These are phyloP conservation scores for Eutypa lata DNA, from an alignment of 2,329 filamentous ascomycete species.

Conservation along the genomic window DNA sequence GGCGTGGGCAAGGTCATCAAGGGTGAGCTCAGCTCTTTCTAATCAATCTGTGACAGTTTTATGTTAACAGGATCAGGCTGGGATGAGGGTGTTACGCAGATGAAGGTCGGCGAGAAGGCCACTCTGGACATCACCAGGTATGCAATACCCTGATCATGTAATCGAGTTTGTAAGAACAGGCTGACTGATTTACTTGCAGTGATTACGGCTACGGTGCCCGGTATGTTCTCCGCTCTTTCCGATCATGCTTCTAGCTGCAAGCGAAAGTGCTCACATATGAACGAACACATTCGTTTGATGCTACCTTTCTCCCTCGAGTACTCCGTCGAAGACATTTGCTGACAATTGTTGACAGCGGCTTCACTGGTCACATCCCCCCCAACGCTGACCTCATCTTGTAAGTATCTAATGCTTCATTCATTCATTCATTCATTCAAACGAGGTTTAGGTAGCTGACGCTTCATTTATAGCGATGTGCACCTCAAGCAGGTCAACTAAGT, in stretches of 20 bases:
- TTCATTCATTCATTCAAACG: background rate
- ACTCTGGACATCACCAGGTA: slow-evolving; percentile 78
- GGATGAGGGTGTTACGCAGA: slow-evolving; percentile 81
- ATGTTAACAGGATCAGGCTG: slow-evolving; percentile 48
- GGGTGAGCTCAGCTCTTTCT: slow-evolving; percentile 48
- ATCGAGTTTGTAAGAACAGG: background rate
- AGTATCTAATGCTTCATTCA: slow-evolving; percentile 10
- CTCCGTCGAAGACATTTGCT: too few relatives aligned
- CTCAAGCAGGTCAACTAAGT: slow-evolving; percentile 19
- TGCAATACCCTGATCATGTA: slow-evolving; percentile 9
- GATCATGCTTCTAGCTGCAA: background rate
- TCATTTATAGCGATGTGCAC: slow-evolving; percentile 21
- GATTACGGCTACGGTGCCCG: slow-evolving; percentile 30
- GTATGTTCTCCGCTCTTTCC: slow-evolving; percentile 18
- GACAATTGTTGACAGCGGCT: slow-evolving; percentile 14
- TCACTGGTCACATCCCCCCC: slow-evolving; percentile 26
- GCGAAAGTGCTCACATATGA: too few relatives aligned
- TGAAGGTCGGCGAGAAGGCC: slow-evolving; percentile 90
- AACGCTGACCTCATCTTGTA: slow-evolving; percentile 32
- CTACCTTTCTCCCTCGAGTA: too few relatives aligned
- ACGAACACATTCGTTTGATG: too few relatives aligned
- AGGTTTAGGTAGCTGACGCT: slow-evolving; percentile 3
- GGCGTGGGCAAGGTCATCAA: slow-evolving; percentile 82
- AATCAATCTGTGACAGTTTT: slow-evolving; percentile 6
- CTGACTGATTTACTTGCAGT: slow-evolving; percentile 18